phyloP scores from a whole-genome alignment of 768 basidiomycete genomes.

The Rhizopogon sp. region DNA sequence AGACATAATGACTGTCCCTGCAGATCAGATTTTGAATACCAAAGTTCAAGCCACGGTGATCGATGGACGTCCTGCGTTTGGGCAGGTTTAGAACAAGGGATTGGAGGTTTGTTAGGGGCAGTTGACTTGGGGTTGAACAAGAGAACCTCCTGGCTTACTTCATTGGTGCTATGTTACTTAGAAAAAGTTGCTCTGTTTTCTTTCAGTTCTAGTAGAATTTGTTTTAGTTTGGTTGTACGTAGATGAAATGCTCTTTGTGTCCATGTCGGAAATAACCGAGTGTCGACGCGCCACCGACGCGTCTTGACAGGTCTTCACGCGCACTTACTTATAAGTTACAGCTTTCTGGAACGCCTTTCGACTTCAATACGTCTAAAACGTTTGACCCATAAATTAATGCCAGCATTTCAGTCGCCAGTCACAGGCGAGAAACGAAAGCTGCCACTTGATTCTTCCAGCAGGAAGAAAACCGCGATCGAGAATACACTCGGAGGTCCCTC shows the following conservation, averaged over 20 bases:
- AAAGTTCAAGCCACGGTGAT: constrained; percentile 72
- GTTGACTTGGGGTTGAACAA: neutral
- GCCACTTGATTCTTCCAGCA: constrained; percentile 15
- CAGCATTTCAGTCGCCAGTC: constrained; percentile 11
- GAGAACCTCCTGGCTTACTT: neutral
- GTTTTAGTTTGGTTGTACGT: neutral
- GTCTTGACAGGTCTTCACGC: constrained; percentile 2
- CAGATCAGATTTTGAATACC: constrained; percentile 56
- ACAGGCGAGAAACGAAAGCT: constrained; percentile 27
- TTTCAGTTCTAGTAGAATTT: neutral
- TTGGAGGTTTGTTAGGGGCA: neutral
- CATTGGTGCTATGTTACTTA: neutral
- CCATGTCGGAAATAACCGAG: neutral
- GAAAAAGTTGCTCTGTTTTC: neutral
- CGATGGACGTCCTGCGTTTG: constrained; percentile 58
- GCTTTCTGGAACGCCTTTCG: neutral
- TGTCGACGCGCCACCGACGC: constrained; percentile 14
- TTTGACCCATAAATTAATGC: constrained; percentile 10
- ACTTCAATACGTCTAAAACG: neutral
- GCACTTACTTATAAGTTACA: no score
- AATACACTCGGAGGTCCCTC: constrained; percentile 6
- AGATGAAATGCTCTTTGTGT: neutral
- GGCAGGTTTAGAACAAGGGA: constrained; percentile 22
- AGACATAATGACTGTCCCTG: constrained; percentile 71
- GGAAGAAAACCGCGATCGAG: constrained; percentile 26